These are phyloP conservation scores for Gaeumannomyces sp. DNA, from an alignment of 2,329 filamentous ascomycete genomes.

Conservation along the genomic window DNA sequence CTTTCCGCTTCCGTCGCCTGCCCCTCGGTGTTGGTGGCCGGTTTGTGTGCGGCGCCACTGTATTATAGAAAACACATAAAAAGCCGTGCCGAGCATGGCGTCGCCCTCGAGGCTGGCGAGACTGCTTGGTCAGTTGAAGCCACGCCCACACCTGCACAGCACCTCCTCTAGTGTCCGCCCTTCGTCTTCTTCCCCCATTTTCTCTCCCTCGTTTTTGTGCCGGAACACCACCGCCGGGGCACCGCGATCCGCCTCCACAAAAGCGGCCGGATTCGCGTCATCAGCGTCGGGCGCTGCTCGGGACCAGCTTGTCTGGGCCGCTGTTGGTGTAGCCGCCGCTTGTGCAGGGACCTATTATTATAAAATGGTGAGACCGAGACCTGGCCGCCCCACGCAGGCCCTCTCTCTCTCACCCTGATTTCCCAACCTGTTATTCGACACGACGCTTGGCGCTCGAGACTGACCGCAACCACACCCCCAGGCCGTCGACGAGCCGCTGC, in stretches of 20 bases:
- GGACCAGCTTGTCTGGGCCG: constrained; percentile 1
- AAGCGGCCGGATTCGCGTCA: background rate
- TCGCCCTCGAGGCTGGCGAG: background rate
- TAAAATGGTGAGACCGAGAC: constrained; percentile 4
- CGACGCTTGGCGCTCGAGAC: background rate
- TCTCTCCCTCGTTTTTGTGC: background rate
- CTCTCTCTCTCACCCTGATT: background rate
- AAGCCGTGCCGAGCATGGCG: background rate
- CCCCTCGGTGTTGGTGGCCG: background rate
- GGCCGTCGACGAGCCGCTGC: constrained; percentile 35
- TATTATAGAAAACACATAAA: background rate
- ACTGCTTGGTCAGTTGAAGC: background rate
- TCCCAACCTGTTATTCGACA: background rate
- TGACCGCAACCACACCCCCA: constrained; percentile 18
- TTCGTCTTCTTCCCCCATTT: background rate
- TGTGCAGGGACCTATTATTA: constrained; percentile 5
- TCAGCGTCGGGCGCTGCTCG: background rate
- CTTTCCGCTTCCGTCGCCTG: background rate
- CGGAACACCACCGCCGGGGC: too few relatives aligned
- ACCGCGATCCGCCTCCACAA: background rate
- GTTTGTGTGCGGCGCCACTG: background rate
- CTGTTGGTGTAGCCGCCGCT: constrained; percentile 1
- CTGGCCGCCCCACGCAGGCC: background rate
- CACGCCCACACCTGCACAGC: background rate
- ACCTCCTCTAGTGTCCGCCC: background rate